Base-by-base conservation (phyloP, 106 monocot species). In the Amphibolis antarctica region DNA sequence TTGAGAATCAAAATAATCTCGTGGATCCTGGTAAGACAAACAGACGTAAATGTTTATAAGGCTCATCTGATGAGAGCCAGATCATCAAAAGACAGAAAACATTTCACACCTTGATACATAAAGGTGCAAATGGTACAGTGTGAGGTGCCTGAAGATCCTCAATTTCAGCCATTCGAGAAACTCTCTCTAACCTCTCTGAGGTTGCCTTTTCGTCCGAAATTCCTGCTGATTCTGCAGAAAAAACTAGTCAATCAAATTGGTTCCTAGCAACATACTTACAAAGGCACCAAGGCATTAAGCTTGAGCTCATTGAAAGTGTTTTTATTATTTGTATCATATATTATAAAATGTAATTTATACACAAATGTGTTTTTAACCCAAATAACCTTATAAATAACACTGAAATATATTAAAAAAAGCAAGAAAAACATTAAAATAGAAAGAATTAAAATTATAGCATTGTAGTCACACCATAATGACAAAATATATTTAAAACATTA, bases 1-100 rank as follows among this genome's bases (percentile, higher is more conserved):
- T 69, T 98, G 96, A 54, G 84, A 87, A 67, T 98, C 90, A 77
- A 98, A 90, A 66, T 98, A 98, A 46, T 98, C 84, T 18, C 87
- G 70, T 47, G 96, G 90, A 82, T 98, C 96, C 96, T 98, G 75
- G 46, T 46, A 24, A n/a, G 26, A 46, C 12, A 54, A n/a, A 64
- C 14, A 11, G 22, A 12, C 45, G 21, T 2, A 9, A 49, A 18
- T 62, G 12, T 24, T 21, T 56, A 13, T 26, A 26, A 46, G 28
- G 10, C 24, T 46, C 24, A 57, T n/a, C 44, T 24, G 56, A 47
- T 66, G 59, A 18, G 27, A 1, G 56, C 19, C 54, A 55, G 24
- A 21, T 42, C 18, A 60, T n/a, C 26, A 28, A 28, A 13, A 1
- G 43, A 55, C 6, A 66, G 14, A 30, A 49, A 64, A 5, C 18